A percentile compares a stretch with the other conserved stretches of the same genome.
phyloP scores from a whole-genome alignment of 139 green algal genomes.

The Ulvella scutata region DNA sequence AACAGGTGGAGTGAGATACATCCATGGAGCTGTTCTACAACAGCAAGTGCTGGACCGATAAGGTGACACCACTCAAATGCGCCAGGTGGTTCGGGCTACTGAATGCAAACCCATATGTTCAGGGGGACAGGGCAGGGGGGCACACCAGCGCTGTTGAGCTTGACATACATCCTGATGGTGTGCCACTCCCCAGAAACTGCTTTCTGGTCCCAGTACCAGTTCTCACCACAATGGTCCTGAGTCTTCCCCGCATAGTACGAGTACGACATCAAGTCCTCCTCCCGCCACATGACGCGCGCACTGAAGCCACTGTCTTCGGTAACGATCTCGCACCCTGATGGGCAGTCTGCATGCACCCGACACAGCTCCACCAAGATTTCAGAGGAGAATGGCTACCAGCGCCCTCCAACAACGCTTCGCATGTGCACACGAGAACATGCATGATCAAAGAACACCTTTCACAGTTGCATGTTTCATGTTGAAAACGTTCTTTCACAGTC shows the following conservation, averaged over 20 bases:
- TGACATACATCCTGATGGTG: not conserved
- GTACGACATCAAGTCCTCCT: not conserved
- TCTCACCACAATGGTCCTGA: not conserved
- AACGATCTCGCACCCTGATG: not conserved
- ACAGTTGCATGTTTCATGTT: not conserved
- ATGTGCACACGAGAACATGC: not conserved
- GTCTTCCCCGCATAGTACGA: not conserved
- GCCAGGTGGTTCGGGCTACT: no score
- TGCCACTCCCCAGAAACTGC: not conserved
- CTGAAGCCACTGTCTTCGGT: not conserved
- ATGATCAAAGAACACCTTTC: not conserved
- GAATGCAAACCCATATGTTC: no score
- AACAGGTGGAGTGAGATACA: no score
- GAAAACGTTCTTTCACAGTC: not conserved
- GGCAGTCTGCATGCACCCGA: not conserved
- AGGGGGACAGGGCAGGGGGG: not conserved
- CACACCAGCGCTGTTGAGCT: not conserved
- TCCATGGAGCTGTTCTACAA: no score
- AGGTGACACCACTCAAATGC: no score
- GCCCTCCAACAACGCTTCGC: not conserved
- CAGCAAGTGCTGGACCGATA: no score
- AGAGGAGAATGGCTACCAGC: not conserved
- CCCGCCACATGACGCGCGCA: not conserved
- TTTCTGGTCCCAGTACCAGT: not conserved
- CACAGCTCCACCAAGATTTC: not conserved